Conservation (phyloP, 805 yeast species). For the Torulaspora gathmanii region DNA sequence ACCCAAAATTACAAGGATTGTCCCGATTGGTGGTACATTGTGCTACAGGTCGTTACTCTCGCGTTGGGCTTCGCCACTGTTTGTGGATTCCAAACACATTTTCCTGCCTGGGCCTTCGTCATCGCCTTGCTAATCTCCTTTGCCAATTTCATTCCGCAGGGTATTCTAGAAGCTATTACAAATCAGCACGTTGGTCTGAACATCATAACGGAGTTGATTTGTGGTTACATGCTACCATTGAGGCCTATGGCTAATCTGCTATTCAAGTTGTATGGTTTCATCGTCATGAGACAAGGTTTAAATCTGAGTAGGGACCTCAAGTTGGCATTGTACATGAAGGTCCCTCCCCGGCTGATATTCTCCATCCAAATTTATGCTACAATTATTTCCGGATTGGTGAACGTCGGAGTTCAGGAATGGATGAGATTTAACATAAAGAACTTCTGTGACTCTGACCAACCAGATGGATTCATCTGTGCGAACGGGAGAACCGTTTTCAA, state of each 20-base stretch:
- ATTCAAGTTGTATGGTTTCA: conserved; percentile 51
- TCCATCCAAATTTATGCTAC: conserved; percentile 42
- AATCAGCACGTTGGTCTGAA: conserved; percentile 53
- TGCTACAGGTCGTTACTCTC: conserved; percentile 26
- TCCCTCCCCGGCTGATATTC: conserved; percentile 54
- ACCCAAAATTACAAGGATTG: conserved; percentile 58
- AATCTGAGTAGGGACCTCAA: conserved; percentile 49
- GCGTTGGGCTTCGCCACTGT: conserved; percentile 34
- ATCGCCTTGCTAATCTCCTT: conserved; percentile 50
- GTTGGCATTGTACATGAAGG: conserved; percentile 52
- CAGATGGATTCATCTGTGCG: conserved; percentile 43
- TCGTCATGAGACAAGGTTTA: conserved; percentile 51
- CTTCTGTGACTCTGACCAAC: conserved; percentile 40
- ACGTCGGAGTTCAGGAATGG: conserved; percentile 41
- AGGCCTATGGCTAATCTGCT: conserved; percentile 52
- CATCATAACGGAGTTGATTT: conserved; percentile 54
- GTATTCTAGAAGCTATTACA: conserved; percentile 54
- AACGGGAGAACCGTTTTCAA: conserved; percentile 43
- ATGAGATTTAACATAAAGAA: conserved; percentile 38
- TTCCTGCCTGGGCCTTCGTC: conserved; percentile 63
- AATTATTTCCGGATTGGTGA: conserved; percentile 38
- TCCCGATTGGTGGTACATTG: conserved; percentile 67
- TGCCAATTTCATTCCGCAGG: conserved; percentile 53
- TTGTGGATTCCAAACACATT: conserved; percentile 43
- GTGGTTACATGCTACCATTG: conserved; percentile 56